A percentile compares a stretch with the other conserved stretches of the same genome.
Evolutionary conservation across 202 grass and related monocot genomes (phyloP).

Genomic region (Cymbopogon flexuosus): DNA sequence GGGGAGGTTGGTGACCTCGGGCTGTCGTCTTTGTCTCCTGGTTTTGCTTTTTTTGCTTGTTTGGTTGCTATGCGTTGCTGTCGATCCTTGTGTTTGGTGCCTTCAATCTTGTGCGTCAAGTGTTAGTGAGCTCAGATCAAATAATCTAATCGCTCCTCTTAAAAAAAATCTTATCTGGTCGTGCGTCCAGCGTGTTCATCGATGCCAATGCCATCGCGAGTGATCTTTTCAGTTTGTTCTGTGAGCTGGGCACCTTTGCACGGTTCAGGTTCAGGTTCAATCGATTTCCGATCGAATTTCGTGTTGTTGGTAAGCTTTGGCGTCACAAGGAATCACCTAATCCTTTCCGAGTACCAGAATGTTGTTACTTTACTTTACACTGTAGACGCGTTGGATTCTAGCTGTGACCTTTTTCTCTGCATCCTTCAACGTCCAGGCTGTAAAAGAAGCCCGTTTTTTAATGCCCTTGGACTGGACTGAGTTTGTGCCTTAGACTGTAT

Average conservation of each 20-base stretch:
- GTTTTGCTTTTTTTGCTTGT: background rate
- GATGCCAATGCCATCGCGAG: background rate
- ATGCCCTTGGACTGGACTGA: background rate
- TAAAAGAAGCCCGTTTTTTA: conserved; percentile 20
- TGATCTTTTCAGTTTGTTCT: background rate
- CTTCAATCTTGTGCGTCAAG: conserved; percentile 17
- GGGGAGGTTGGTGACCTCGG: conserved; percentile 33
- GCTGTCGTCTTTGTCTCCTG: conserved; percentile 24
- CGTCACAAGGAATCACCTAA: background rate
- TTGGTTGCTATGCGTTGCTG: conserved; percentile 22
- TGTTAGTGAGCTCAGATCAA: conserved; percentile 1
- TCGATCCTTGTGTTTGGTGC: conserved; percentile 9
- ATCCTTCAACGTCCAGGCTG: conserved; percentile 31
- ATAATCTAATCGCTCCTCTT: background rate
- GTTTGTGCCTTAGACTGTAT: background rate
- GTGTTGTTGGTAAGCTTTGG: conserved; percentile 6
- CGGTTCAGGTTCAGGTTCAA: background rate
- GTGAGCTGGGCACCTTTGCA: background rate
- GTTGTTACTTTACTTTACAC: conserved; percentile 20
- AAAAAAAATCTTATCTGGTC: background rate
- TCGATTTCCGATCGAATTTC: background rate
- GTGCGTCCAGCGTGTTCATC: background rate
- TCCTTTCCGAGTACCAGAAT: background rate
- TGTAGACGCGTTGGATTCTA: conserved; percentile 8
- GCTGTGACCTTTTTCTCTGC: conserved; percentile 5